Evolutionary conservation across 2,329 filamentous ascomycete genomes (phyloP).

Genomic region (Pleoardoris graminearum): DNA sequence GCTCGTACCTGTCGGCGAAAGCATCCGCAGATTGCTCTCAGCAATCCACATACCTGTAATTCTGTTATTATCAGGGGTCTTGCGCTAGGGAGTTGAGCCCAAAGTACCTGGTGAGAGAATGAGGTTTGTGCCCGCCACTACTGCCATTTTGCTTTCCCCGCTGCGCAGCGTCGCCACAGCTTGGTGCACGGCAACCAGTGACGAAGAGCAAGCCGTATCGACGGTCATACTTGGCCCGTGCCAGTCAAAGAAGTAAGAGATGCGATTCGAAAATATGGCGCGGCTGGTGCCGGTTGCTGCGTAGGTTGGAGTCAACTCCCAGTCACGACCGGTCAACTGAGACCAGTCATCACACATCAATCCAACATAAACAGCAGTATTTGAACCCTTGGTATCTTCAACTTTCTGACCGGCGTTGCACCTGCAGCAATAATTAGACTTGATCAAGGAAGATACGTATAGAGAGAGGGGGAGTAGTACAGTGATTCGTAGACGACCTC

Average conservation of each 20-base stretch:
- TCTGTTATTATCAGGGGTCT: no score
- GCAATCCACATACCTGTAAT: neutral
- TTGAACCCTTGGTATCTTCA: constrained; percentile 21
- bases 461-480: constrained; percentile 29
- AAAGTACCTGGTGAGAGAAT: constrained; percentile 21
- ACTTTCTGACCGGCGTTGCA: neutral
- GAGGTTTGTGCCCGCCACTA: constrained; percentile 22
- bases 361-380: constrained; percentile 39
- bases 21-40: constrained; percentile 35
- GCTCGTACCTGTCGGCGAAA: constrained; percentile 32
- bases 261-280: constrained; percentile 38
- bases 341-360: constrained; percentile 22
- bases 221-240: constrained; percentile 41
- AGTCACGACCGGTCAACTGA: constrained; percentile 8
- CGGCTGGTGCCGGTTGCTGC: neutral
- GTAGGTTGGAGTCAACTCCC: neutral
- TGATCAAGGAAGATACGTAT: constrained; percentile 13
- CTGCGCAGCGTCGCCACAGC: constrained; percentile 15
- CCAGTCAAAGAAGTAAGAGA: constrained; percentile 44
- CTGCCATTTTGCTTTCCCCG: constrained; percentile 18
- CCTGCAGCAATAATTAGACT: neutral
- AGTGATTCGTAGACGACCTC: constrained; percentile 41
- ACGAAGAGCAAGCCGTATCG: constrained; percentile 45
- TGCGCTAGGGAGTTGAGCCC: no score
- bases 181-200: constrained; percentile 33